phyloP scores from a whole-genome alignment of 1,139 yeast genomes.

The Diutina pseudorugosa region DNA sequence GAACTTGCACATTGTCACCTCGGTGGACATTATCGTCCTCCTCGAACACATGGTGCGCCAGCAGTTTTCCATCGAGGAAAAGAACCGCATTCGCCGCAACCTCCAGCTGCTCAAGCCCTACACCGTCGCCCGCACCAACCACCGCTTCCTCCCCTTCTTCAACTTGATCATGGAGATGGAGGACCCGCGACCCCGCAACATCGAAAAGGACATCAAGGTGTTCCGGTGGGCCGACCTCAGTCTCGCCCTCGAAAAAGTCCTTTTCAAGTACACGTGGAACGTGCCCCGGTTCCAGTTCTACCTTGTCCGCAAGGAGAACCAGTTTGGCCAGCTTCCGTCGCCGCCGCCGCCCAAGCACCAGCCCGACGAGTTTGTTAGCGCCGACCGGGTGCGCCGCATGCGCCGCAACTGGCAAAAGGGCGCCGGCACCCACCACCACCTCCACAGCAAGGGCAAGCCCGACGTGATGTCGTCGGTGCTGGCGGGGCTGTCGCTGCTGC shows the following conservation, averaged over 20 bases:
- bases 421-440: neutral
- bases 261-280: conserved; percentile 34
- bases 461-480: neutral
- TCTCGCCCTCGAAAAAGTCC: conserved; percentile 47
- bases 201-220: conserved; percentile 63
- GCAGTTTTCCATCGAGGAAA: conserved; percentile 53
- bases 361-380: neutral
- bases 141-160: conserved; percentile 38
- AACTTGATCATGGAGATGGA: conserved; percentile 51
- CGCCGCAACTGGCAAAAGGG: neutral
- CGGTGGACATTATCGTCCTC: conserved; percentile 51
- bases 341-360: neutral
- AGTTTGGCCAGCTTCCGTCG: neutral
- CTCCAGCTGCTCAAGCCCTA: conserved; percentile 53
- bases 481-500: neutral
- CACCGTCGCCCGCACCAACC: conserved; percentile 42
- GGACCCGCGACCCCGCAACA: conserved; percentile 58
- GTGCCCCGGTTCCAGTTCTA: conserved; percentile 1
- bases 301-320: neutral
- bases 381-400: neutral
- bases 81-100: conserved; percentile 58
- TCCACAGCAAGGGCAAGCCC: neutral
- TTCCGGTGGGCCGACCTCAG: conserved; percentile 46
- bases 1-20: conserved; percentile 42
- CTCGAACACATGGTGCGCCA: conserved; percentile 47